Base-by-base conservation (phyloP, 2,329 filamentous ascomycete genomes). In the Hypocreales sp. region DNA sequence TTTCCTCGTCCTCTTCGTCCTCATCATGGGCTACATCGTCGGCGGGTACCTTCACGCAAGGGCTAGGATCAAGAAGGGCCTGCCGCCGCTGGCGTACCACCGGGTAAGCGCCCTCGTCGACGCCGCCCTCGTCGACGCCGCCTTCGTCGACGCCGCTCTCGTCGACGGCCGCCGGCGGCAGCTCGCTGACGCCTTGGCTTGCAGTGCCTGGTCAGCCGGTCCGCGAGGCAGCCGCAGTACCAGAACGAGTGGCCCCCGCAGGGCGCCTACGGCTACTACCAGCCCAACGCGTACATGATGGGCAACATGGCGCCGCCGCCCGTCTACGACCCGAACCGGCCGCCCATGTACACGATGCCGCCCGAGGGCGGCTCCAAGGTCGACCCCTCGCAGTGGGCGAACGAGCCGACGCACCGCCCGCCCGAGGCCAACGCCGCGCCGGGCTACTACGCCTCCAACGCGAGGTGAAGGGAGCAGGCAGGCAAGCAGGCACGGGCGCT, bases 31-130 rank as follows among this genome's bases (percentile, higher is more conserved):
- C 22, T 82, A 73, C 60, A 58, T 84, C 41, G 38, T 80, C 29
- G 60, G 69, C 32, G 79, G 78, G 34, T 78, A 79, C 48, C 52
- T 68, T 25, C 81, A 87, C 51, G 81, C 79, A 24, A 69, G 69
- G 46, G 53, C 55, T 24, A 64, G 81, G 25, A 59, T 86, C 36
- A 61, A 57, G 34, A 75, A 72, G 47, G 79, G 79, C 2, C 56
- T 72, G 20, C 57, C 61, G 12, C 75, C 79, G 11, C 51, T 84
- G 20, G 53, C 51, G 35, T 87, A 87, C 45, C 79, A 90, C 51
- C 59, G 74, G 41, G 72, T 77, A 60, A 19, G 66, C 39, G 25
- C 7, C 5, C 21, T 11, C n/a, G n/a, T n/a, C n/a, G n/a, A n/a
- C n/a, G n/a, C n/a, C n/a, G n/a, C n/a, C n/a, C n/a, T n/a, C n/a